Conservation (phyloP, 495 filamentous ascomycete genomes). For the Xylaria telfairii region DNA sequence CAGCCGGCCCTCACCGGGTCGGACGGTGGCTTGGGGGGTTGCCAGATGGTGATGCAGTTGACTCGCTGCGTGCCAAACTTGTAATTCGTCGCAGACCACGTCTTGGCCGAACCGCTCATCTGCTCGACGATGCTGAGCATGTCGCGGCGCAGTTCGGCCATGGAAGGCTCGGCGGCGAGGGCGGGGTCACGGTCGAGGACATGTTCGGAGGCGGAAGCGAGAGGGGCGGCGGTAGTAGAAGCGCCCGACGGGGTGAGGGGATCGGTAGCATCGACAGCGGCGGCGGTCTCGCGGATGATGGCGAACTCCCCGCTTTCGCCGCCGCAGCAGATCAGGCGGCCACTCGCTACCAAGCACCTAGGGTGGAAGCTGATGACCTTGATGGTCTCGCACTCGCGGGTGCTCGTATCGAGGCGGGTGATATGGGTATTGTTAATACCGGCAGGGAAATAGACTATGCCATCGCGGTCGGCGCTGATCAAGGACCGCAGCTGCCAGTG, state of each 20-base stretch:
- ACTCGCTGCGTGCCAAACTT: conserved; percentile 56
- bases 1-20: conserved; percentile 35
- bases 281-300: conserved; percentile 60
- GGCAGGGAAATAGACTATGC: conserved; percentile 82
- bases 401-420: conserved; percentile 72
- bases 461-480: conserved; percentile 77
- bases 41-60: conserved; percentile 65
- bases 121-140: conserved; percentile 44
- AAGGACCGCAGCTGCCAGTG: conserved; percentile 93
- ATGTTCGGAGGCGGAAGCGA: conserved; percentile 37
- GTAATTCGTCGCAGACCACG: conserved; percentile 44
- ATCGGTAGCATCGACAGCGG: conserved; percentile 27
- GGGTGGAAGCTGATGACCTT: conserved; percentile 81
- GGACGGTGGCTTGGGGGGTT: conserved; percentile 40
- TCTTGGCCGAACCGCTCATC: conserved; percentile 42
- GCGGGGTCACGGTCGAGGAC: conserved; percentile 35
- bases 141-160: conserved; percentile 33
- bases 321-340: conserved; percentile 89
- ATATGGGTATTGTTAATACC: conserved; percentile 65
- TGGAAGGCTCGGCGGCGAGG: conserved; percentile 44
- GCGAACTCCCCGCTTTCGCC: conserved; percentile 87
- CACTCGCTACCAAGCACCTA: conserved; percentile 79
- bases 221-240: conserved; percentile 8
- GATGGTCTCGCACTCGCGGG: conserved; percentile 75
- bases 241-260: conserved; percentile 24